Evolutionary conservation across 192 early-diverging fungal species (phyloP).

Genomic region (Backusella morwellensis): DNA sequence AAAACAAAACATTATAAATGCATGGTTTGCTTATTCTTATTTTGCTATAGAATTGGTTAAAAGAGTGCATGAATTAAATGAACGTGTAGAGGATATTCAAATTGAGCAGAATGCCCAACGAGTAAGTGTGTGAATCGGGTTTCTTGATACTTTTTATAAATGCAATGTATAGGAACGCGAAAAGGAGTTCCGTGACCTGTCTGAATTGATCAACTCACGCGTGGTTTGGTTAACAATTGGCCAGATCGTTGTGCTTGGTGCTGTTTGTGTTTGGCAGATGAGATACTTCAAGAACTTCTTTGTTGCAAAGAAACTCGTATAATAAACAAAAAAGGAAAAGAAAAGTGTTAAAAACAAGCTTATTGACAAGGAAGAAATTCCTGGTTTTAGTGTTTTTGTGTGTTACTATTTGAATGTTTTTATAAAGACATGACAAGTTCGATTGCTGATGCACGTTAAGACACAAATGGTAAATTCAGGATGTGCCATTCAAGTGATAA

Average conservation of each 20-base stretch:
- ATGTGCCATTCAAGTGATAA: no score
- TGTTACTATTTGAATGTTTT: no score
- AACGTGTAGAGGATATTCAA: constrained; percentile 76
- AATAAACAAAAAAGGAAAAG: constrained; percentile 19
- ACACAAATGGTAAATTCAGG: no score
- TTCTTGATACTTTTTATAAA: no score
- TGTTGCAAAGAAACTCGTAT: constrained; percentile 88
- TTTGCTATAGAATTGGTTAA: constrained; percentile 58
- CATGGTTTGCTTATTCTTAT: neutral
- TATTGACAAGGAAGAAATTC: no score
- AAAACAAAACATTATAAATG: neutral
- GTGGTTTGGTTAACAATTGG: constrained; percentile 85
- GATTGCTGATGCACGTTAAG: no score
- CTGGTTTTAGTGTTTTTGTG: no score
- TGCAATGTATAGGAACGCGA: constrained; percentile 68
- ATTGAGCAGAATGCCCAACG: constrained; percentile 89
- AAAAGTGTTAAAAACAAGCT: neutral
- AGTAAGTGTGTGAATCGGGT: constrained; percentile 41
- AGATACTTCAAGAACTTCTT: constrained; percentile 84
- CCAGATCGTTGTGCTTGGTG: constrained; percentile 77
- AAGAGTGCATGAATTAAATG: constrained; percentile 78
- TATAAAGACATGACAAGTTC: no score
- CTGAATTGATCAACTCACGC: constrained; percentile 82
- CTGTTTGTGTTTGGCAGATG: constrained; percentile 87
- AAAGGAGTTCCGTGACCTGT: constrained; percentile 84